A percentile compares a stretch with the other conserved stretches of the same genome.
phyloP scores from a whole-genome alignment of 192 early-diverging fungal species.

The Pilaira anomala region DNA sequence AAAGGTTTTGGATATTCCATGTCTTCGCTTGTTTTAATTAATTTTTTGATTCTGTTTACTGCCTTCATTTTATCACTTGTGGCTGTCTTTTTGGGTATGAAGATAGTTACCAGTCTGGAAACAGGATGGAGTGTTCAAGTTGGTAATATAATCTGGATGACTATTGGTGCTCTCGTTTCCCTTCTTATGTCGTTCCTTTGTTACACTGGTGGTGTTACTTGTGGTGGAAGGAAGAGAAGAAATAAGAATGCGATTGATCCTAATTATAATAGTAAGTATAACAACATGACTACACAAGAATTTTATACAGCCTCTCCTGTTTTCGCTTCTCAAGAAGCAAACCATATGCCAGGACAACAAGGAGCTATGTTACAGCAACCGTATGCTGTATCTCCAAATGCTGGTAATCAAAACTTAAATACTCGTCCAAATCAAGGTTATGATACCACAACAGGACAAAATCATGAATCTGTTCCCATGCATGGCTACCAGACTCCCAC shows the following conservation, averaged over 20 bases:
- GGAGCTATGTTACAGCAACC: background rate
- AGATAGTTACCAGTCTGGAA: background rate
- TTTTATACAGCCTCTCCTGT: background rate
- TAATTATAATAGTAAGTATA: background rate
- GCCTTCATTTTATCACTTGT: constrained; percentile 20
- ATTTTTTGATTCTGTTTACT: constrained; percentile 9
- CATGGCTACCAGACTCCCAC: no score
- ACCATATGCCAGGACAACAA: background rate
- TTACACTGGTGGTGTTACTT: background rate
- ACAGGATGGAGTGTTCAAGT: constrained; percentile 9
- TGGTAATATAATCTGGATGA: constrained; percentile 24
- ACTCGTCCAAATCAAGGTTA: no score
- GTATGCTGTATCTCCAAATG: background rate
- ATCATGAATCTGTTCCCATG: no score
- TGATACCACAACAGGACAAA: no score
- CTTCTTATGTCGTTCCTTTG: background rate
- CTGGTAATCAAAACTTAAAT: background rate
- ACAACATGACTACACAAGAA: background rate
- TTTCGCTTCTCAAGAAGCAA: background rate
- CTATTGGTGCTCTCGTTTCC: constrained; percentile 12
- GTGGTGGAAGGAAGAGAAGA: background rate
- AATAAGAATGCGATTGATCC: background rate
- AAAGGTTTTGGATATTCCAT: constrained; percentile 6
- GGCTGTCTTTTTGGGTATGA: background rate
- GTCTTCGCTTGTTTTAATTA: constrained; percentile 11